Percentiles rank a stretch among this genome's conserved stretches.
These are phyloP conservation scores for Dillenia suffruticosa DNA, from an alignment of 164 flowering plant genomes.

Conservation along the genomic window DNA sequence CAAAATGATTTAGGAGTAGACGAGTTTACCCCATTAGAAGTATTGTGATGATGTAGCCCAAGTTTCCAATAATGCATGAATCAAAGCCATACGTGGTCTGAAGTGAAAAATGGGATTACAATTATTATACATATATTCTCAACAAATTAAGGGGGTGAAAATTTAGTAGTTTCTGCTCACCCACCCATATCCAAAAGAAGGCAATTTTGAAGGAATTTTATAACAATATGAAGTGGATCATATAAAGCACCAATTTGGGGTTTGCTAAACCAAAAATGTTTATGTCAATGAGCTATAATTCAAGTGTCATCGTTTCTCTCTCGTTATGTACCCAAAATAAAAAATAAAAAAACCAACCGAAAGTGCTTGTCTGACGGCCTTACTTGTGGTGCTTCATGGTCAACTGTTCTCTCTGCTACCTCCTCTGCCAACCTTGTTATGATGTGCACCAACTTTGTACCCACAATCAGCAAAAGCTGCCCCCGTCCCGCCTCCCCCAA, in stretches of 20 bases:
- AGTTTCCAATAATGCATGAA: constrained; percentile 89
- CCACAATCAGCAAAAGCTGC: constrained; percentile 86
- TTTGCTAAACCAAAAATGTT: constrained; percentile 54
- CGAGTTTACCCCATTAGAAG: constrained; percentile 74
- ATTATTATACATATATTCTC: neutral
- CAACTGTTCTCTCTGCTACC: constrained; percentile 60
- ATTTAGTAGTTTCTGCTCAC: constrained; percentile 17
- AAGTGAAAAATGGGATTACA: neutral
- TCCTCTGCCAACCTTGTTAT: constrained; percentile 75
- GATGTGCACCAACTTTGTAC: constrained; percentile 84
- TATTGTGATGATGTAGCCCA: constrained; percentile 67
- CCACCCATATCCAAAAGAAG: constrained; percentile 85
- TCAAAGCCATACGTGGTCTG: constrained; percentile 41
- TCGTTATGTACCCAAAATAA: too few relatives aligned
- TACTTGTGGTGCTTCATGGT: constrained; percentile 57
- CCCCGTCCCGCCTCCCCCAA: neutral
- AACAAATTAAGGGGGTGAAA: neutral
- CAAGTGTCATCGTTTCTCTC: too few relatives aligned
- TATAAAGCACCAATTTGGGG: constrained; percentile 59
- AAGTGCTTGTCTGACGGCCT: constrained; percentile 82
- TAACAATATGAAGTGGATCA: constrained; percentile 91
- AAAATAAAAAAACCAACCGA: too few relatives aligned
- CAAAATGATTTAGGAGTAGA: neutral
- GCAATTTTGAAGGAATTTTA: constrained; percentile 96
- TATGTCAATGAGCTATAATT: too few relatives aligned